Base-by-base conservation (phyloP, 108 stramenopile species). In the Pseudonitzschia pungens region DNA sequence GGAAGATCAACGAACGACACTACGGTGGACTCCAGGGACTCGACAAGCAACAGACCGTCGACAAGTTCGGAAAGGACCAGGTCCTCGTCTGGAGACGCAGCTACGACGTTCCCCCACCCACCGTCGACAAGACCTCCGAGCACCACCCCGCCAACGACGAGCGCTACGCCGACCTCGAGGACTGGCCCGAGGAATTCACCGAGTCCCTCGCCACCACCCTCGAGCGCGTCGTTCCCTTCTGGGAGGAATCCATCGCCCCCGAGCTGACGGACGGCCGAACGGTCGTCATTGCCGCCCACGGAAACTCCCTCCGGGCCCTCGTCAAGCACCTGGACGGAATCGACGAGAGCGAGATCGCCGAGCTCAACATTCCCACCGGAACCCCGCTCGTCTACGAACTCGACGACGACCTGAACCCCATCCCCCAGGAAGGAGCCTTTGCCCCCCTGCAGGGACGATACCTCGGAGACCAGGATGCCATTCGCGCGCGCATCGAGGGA, bases 41-140 rank as follows among this genome's bases (percentile, higher is more conserved):
- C 41, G 91, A 97, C 87, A 97, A 97, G 88, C 90, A 96, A 72
- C 82, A 97, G 81, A 97, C 96, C 24, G 94, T 96, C 26, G 92
- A 92, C 69, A 94, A 96, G 86, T 85, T 88, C 77, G 96, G 96
- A 40, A 93, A 92, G 75, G 96, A 96, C 15, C 96, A 97, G 80
- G 93, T 94, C 44, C 68, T 87, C 63, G 48, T 94, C 60, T 97
- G 96, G 96, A 82, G 96, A 55, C 88, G 96, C 20, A 73, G 80
- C 29, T 97, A 97, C 83, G 96, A 97, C 75, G 79, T 95, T 71
- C 93, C 92, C 56, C 96, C 96, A 28, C 96, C 96, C 5, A 65
- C 81, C 20, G 81, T 93, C 14, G 91, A 90, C 69, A 74, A 70
- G 26, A 58, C 72, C 65, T 86, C 83, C 70, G 79, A 79, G 42